Conservation (phyloP, 2,329 filamentous ascomycete genomes). For the Phaeosphaeriaceae sp. region DNA sequence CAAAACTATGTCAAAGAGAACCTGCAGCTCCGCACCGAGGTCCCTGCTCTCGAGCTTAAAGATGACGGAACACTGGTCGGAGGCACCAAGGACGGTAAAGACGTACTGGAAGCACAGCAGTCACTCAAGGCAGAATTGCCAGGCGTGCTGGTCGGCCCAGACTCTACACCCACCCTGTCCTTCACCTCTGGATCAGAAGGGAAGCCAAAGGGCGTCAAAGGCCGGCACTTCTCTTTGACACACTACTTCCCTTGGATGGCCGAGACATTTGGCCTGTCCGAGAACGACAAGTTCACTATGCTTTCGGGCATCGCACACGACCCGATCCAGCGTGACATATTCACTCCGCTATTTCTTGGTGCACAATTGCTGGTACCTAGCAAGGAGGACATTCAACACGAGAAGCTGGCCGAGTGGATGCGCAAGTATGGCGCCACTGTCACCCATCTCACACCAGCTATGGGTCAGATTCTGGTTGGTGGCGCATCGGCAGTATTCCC, state of each 20-base stretch:
- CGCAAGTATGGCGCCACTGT: conserved; percentile 74
- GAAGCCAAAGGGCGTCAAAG: conserved; percentile 83
- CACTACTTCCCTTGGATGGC: conserved; percentile 96
- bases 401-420: conserved; percentile 90
- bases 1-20: conserved; percentile 74
- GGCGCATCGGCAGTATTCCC: conserved; percentile 80
- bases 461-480: conserved; percentile 94
- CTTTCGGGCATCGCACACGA: conserved; percentile 82
- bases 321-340: conserved; percentile 75
- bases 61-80: conserved; percentile 77
- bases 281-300: conserved; percentile 79
- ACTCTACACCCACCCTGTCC: conserved; percentile 76
- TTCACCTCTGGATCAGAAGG: conserved; percentile 74
- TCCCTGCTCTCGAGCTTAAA: conserved; percentile 75
- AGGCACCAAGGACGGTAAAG: conserved; percentile 68
- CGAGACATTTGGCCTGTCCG: conserved; percentile 75
- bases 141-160: conserved; percentile 82
- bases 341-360: conserved; percentile 88
- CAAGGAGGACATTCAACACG: conserved; percentile 84
- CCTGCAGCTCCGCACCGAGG: conserved; percentile 72
- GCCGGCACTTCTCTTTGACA: conserved; percentile 83
- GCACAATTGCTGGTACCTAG: conserved; percentile 80
- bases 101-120: conserved; percentile 67
- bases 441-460: conserved; percentile 91
- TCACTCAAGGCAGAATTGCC: conserved; percentile 64